Evolutionary conservation across 441 rosid species (phyloP).

Genomic region (Breynia disticha): DNA sequence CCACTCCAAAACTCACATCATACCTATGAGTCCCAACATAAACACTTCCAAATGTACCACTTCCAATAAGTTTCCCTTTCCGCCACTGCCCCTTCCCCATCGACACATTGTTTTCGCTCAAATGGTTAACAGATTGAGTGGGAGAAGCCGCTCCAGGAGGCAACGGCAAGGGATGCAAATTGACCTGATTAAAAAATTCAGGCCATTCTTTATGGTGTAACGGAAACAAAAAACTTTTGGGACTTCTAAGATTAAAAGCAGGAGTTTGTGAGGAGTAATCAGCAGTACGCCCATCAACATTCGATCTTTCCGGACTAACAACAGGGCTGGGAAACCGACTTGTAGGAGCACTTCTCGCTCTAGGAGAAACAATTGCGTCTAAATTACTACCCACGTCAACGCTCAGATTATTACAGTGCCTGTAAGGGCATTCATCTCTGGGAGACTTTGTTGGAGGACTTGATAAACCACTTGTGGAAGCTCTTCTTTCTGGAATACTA

Average conservation of each 20-base stretch:
- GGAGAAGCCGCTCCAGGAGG: constrained; percentile 39
- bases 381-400: constrained; percentile 15
- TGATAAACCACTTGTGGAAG: constrained; percentile 21
- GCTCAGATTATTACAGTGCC: constrained; percentile 18
- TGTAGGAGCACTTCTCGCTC: constrained; percentile 37
- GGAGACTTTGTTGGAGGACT: constrained; percentile 30
- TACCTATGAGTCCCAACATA: constrained; percentile 48
- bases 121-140: constrained; percentile 16
- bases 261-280: constrained; percentile 27
- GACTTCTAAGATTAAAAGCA: constrained; percentile 9
- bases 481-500: constrained; percentile 18
- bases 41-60: constrained; percentile 73
- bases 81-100: constrained; percentile 41
- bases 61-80: constrained; percentile 70
- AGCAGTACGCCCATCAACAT: constrained; percentile 18
- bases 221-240: constrained; percentile 16
- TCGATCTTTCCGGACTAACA: constrained; percentile 37
- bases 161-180: constrained; percentile 55
- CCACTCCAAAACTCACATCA: constrained; percentile 13
- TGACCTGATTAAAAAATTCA: constrained; percentile 21
- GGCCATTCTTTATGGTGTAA: constrained; percentile 21
- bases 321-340: constrained; percentile 39
- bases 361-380: constrained; percentile 22
- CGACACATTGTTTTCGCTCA: constrained; percentile 20
- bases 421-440: constrained; percentile 18